These are phyloP conservation scores for Xeromyces bisporus DNA, from an alignment of 495 filamentous ascomycete genomes.

Conservation along the genomic window DNA sequence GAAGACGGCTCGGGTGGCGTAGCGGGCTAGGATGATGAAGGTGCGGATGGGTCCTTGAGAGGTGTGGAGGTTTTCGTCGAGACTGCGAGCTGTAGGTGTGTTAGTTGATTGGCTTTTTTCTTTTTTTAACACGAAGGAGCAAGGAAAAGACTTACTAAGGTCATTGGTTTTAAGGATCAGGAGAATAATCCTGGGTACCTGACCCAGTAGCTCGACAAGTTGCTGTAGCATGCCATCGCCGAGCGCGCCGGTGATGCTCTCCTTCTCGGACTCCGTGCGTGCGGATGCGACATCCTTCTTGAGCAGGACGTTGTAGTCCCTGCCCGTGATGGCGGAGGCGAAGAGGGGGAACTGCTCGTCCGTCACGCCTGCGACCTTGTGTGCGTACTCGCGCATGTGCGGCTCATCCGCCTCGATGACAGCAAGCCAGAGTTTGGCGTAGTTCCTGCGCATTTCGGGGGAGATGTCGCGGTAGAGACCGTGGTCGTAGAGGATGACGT, in stretches of 20 bases:
- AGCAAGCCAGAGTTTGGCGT: slow-evolving; percentile 95
- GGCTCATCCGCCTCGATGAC: slow-evolving; percentile 76
- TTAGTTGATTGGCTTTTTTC: neutral
- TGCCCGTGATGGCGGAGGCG: slow-evolving; percentile 87
- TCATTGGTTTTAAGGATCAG: slow-evolving; percentile 98
- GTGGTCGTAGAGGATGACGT: slow-evolving; percentile 96
- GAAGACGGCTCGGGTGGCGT: slow-evolving; percentile 78
- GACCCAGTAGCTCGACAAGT: slow-evolving; percentile 71
- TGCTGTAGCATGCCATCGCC: slow-evolving; percentile 77
- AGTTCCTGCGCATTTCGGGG: slow-evolving; percentile 55
- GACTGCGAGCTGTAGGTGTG: slow-evolving; percentile 34
- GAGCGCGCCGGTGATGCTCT: slow-evolving; percentile 62
- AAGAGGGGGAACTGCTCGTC: slow-evolving; percentile 94
- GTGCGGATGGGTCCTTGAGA: slow-evolving; percentile 70
- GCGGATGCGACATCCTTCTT: slow-evolving; percentile 41
- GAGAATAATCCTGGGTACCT: slow-evolving; percentile 81
- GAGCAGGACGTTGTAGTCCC: slow-evolving; percentile 65
- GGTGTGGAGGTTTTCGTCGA: slow-evolving; percentile 90
- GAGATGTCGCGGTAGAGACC: slow-evolving; percentile 93
- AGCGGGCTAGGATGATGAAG: slow-evolving; percentile 86
- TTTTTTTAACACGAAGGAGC: neutral
- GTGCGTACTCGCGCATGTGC: slow-evolving; percentile 72
- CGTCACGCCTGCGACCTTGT: slow-evolving; percentile 72
- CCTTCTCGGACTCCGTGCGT: slow-evolving; percentile 56
- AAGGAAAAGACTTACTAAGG: slow-evolving; percentile 40